Evolutionary conservation across 352 stramenopile species (phyloP).

Genomic region (Globisporangium yorkense): DNA sequence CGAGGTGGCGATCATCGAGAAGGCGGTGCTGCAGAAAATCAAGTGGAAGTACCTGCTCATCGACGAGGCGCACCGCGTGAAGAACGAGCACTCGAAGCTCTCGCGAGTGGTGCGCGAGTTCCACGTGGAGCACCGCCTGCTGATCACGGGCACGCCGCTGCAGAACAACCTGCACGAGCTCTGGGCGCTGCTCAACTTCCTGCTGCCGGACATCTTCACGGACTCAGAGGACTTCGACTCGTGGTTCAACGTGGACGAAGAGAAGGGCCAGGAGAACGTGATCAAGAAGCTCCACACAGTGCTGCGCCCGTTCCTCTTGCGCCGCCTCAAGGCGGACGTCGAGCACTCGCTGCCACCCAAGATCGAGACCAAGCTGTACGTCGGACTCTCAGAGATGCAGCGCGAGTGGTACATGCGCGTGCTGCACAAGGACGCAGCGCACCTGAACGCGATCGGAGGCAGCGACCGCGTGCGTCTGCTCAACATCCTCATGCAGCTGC

Average conservation of each 20-base stretch:
- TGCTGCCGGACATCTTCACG: conserved; percentile 92
- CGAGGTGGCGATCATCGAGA: conserved; percentile 95
- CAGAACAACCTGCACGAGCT: conserved; percentile 99
- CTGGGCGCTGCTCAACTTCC: conserved; percentile 99
- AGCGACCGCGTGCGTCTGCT: conserved; percentile 94
- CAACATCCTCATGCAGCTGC: conserved; percentile 98
- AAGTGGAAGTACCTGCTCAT: conserved; percentile 97
- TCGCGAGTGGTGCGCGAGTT: conserved; percentile 81
- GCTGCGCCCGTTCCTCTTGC: conserved; percentile 96
- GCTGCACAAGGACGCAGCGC: conserved; percentile 92
- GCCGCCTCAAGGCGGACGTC: conserved; percentile 97
- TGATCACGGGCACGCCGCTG: conserved; percentile 97
- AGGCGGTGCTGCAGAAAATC: conserved; percentile 89
- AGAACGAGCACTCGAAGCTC: conserved; percentile 95
- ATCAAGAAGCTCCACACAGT: conserved; percentile 98
- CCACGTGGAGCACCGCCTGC: conserved; percentile 92
- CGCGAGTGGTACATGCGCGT: conserved; percentile 98
- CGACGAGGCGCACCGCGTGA: conserved; percentile 98
- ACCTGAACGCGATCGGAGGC: conserved; percentile 96
- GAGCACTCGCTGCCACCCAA: conserved; percentile 97
- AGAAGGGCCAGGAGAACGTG: conserved; percentile 94
- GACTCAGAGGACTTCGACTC: conserved; percentile 98
- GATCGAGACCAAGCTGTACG: conserved; percentile 98
- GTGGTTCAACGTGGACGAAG: conserved; percentile 98
- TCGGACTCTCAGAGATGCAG: conserved; percentile 97